phyloP scores from a whole-genome alignment of 192 early-diverging fungal genomes.

The Coemansia guatemalensis region DNA sequence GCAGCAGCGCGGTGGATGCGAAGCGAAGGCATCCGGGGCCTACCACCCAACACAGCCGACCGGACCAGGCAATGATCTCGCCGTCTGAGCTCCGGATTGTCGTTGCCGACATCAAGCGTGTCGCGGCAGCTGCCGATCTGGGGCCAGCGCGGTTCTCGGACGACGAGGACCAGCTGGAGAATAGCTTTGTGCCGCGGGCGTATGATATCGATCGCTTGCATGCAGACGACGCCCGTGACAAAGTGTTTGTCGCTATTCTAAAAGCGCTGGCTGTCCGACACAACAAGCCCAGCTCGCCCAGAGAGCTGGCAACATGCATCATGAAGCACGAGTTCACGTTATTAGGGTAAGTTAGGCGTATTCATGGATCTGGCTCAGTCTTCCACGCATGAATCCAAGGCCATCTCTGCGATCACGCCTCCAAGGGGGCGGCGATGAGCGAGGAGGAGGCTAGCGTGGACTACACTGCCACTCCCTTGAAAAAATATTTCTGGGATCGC shows the following conservation, averaged over 20 bases:
- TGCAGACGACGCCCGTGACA: constrained; percentile 77
- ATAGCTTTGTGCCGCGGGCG: constrained; percentile 36
- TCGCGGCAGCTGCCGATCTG: constrained; percentile 26
- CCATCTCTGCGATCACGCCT: constrained; percentile 1
- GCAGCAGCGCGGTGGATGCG: constrained; percentile 9
- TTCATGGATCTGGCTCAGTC: neutral
- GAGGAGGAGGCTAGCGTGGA: neutral
- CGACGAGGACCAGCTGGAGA: constrained; percentile 43
- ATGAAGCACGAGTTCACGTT: constrained; percentile 75
- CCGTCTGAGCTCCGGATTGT: constrained; percentile 41
- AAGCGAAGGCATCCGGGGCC: neutral
- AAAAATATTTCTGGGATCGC: constrained; percentile 29
- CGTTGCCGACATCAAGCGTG: constrained; percentile 44
- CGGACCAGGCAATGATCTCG: constrained; percentile 31
- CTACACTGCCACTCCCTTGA: neutral
- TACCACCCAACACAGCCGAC: constrained; percentile 5
- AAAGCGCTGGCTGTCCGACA: constrained; percentile 73
- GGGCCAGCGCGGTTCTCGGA: constrained; percentile 6
- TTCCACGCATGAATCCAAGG: constrained; percentile 3
- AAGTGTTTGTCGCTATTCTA: constrained; percentile 84
- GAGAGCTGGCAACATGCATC: constrained; percentile 76
- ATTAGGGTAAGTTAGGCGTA: constrained; percentile 64
- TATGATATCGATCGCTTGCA: constrained; percentile 59
- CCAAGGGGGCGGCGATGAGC: neutral
- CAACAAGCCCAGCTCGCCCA: constrained; percentile 81